Base-by-base conservation (phyloP, 768 basidiomycete species). In the Exidia glandulosa region DNA sequence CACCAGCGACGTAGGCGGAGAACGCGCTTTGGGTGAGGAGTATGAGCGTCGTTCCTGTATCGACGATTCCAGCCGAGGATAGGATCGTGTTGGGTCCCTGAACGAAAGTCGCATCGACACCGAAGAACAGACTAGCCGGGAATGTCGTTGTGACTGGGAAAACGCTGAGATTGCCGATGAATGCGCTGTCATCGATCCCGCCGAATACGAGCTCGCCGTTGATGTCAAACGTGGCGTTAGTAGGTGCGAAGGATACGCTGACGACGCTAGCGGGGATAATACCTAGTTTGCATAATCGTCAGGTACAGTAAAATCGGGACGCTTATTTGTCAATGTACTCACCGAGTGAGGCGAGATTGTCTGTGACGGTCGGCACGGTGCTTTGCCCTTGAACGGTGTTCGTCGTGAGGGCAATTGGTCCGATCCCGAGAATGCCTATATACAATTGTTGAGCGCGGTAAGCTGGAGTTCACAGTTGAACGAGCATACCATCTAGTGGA, bases 191-290 rank as follows among this genome's bases (percentile, higher is more conserved):
- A 63, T 84, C 83, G 23, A 74, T 70, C 6, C 76, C 75, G 55
- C 83, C 83, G 61, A 84, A 82, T 5, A 73, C 76, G 25, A 85
- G 71, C 65, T 83, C 81, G 55, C 83, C 83, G 62, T 84, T 82
- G 12, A 45, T 23, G 41, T 45, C 41, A 23, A 45, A 45, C 9
- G 69, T 67, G 54, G 48, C 34, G 13, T 64, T 60, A 2, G 79
- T 77, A 14, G 81, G 83, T 59, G 73, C 68, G 64, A 77, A 84
- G 57, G 73, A 83, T 65, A 83, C 79, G 4, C 79, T 80, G 59
- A 84, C 71, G 3, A 74, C 73, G 63, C 79, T 69, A 12, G 70
- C 64, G 13, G 73, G 55, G 61, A 85, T 83, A 2, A 68, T 69
- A 7, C 78, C 77, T 65, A 80, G 74, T 7, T 69, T 31, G 67